A percentile compares a stretch with the other conserved stretches of the same genome.
Conservation (phyloP, 2,329 filamentous ascomycete genomes). For the Talaromyces piceae region DNA sequence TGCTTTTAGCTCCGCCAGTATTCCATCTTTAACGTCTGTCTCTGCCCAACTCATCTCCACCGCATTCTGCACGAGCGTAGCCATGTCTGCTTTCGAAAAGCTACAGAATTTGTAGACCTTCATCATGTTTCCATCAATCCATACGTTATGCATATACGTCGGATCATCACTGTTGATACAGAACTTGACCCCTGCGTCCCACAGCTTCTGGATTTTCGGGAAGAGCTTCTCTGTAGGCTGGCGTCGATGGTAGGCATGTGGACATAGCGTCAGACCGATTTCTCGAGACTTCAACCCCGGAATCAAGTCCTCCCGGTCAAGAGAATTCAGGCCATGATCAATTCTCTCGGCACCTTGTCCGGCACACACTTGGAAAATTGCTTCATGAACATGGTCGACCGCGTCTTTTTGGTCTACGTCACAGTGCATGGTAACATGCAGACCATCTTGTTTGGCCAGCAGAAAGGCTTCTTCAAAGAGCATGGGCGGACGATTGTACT, state of each 20-base stretch:
- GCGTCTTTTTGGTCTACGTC: conserved; percentile 46
- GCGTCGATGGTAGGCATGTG: conserved; percentile 32
- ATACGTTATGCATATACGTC: conserved; percentile 45
- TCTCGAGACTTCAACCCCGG: conserved; percentile 22
- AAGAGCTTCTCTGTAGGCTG: conserved; percentile 39
- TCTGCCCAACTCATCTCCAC: conserved; percentile 44
- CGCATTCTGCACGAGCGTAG: conserved; percentile 34
- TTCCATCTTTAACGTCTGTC: conserved; percentile 27
- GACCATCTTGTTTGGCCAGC: conserved; percentile 2
- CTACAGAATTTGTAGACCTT: conserved; percentile 37
- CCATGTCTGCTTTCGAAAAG: conserved; percentile 38
- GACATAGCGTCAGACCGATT: conserved; percentile 38
- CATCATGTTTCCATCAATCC: conserved; percentile 43
- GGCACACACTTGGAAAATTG: conserved; percentile 23
- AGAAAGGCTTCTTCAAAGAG: conserved; percentile 39
- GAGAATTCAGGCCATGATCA: conserved; percentile 38
- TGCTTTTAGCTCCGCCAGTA: conserved; percentile 13
- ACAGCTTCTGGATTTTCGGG: conserved; percentile 37
- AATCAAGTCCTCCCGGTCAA: conserved; percentile 28
- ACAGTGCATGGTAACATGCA: conserved; percentile 43
- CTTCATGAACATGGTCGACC: conserved; percentile 37
- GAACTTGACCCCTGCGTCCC: conserved; percentile 40
- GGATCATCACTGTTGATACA: conserved; percentile 46
- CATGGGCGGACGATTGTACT: conserved; percentile 38
- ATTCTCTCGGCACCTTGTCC: conserved; percentile 30